Evolutionary conservation across 257 asterid species (phyloP).

Genomic region (Eucommia ulmoides): DNA sequence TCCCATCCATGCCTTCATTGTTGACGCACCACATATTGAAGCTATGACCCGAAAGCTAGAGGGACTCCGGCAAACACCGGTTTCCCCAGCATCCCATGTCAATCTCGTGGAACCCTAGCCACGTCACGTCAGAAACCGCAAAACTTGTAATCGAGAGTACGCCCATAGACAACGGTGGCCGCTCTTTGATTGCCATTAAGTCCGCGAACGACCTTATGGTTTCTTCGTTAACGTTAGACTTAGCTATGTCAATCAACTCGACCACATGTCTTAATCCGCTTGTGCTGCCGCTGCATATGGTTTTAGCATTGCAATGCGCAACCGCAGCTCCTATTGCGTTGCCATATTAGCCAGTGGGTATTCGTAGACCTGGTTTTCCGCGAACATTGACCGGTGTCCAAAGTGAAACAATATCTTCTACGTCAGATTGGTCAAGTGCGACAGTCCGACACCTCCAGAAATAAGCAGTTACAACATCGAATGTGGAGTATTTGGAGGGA

Average conservation of each 20-base stretch:
- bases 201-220: not conserved
- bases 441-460: not conserved
- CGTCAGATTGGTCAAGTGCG: not conserved
- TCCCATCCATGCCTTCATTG: slow-evolving; percentile 39
- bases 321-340: not conserved
- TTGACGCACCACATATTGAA: slow-evolving; percentile 29
- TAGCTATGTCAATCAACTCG: not conserved
- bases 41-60: not conserved
- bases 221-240: not conserved
- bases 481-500: not conserved
- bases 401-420: not conserved
- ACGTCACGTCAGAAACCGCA: too few relatives aligned
- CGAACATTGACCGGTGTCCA: not conserved
- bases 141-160: not conserved
- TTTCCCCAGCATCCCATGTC: not conserved
- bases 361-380: not conserved
- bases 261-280: not conserved
- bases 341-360: not conserved
- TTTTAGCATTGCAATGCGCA: not conserved
- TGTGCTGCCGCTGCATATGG: not conserved
- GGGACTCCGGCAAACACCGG: not conserved
- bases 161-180: not conserved
- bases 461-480: not conserved
- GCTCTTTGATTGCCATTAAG: not conserved
- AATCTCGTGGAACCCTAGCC: too few relatives aligned